A percentile compares a stretch with the other conserved stretches of the same genome.
Conservation (phyloP, 2,329 filamentous ascomycete genomes). For the Fusarium neocosmosporiellum region DNA sequence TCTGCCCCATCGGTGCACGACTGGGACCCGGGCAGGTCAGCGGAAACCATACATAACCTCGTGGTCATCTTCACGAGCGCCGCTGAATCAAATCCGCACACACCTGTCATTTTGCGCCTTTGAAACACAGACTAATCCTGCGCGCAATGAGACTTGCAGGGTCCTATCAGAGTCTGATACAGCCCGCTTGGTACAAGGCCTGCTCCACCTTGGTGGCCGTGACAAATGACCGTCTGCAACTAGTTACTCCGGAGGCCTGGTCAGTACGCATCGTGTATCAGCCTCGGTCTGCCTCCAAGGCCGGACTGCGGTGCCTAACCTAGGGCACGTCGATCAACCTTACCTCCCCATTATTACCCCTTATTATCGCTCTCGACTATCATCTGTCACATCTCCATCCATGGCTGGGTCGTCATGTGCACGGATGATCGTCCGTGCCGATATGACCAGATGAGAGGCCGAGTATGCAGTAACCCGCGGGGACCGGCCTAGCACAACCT, state of each 20-base stretch:
- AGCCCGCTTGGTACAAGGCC: neutral
- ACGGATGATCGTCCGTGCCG: slow-evolving; percentile 12
- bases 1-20: slow-evolving; percentile 15
- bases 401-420: slow-evolving; percentile 4
- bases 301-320: neutral
- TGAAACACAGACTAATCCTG: slow-evolving; percentile 8
- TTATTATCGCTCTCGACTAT: slow-evolving; percentile 10
- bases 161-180: neutral
- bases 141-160: slow-evolving; percentile 6
- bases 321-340: slow-evolving; percentile 18
- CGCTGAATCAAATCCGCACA: slow-evolving; percentile 2
- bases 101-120: neutral
- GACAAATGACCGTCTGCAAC: slow-evolving; percentile 13
- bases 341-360: slow-evolving; percentile 6
- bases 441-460: slow-evolving; percentile 17
- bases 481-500: slow-evolving; percentile 27
- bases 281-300: slow-evolving; percentile 9
- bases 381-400: slow-evolving; percentile 14
- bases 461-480: slow-evolving; percentile 31
- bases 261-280: slow-evolving; percentile 15
- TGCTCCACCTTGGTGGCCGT: slow-evolving; percentile 3
- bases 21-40: slow-evolving; percentile 2
- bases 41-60: neutral
- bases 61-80: slow-evolving; percentile 14
- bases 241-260: slow-evolving; percentile 5